Evolutionary conservation across 768 basidiomycete species (phyloP).

Genomic region (Boletus patriciae): DNA sequence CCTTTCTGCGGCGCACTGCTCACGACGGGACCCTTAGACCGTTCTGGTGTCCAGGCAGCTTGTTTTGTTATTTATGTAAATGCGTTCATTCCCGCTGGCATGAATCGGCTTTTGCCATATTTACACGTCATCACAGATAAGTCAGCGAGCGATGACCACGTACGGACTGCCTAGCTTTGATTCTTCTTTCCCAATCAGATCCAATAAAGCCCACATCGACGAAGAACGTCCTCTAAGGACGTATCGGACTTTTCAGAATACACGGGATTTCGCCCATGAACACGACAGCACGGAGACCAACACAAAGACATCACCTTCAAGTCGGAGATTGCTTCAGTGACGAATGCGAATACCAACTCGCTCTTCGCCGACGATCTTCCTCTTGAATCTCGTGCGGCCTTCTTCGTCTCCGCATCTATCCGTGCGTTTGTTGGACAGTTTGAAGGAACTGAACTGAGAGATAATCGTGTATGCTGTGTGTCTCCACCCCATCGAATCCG

Average conservation of each 20-base stretch:
- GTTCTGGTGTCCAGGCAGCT: background rate
- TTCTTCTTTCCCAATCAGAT: too few species aligned
- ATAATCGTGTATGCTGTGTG: conserved; percentile 45
- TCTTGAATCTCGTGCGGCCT: conserved; percentile 54
- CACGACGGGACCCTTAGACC: background rate
- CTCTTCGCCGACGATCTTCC: conserved; percentile 57
- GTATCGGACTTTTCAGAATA: too few species aligned
- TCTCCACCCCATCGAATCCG: conserved; percentile 50
- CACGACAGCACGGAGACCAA: too few species aligned
- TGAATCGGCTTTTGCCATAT: too few species aligned
- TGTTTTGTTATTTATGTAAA: background rate
- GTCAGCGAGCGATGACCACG: background rate
- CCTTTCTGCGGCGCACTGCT: background rate
- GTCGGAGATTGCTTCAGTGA: conserved; percentile 50
- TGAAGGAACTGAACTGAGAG: conserved; percentile 64
- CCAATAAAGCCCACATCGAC: too few species aligned
- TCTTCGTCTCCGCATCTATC: conserved; percentile 68
- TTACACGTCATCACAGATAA: background rate
- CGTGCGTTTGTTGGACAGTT: conserved; percentile 54
- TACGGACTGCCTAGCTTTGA: too few species aligned
- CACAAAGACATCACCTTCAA: conserved; percentile 33
- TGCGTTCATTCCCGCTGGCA: background rate
- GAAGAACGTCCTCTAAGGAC: too few species aligned
- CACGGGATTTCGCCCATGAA: background rate
- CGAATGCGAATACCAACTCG: conserved; percentile 57